These are phyloP conservation scores for Spizellomyces sp. DNA, from an alignment of 192 early-diverging fungal species.

Conservation along the genomic window DNA sequence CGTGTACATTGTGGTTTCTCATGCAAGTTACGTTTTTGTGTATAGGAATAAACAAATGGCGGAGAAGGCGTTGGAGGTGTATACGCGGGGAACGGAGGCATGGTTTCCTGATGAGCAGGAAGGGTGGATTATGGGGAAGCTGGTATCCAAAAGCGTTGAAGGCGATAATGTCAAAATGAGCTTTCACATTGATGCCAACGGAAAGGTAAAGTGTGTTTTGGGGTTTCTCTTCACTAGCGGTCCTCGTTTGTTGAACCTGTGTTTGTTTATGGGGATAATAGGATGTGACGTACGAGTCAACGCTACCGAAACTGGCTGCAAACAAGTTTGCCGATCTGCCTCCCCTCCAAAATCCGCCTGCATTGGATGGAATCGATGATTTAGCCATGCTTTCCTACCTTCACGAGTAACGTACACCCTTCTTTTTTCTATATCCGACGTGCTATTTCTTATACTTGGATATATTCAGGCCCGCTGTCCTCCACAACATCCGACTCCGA, in stretches of 20 bases:
- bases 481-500: conserved; percentile 88
- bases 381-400: conserved; percentile 89
- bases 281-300: conserved; percentile 74
- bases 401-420: conserved; percentile 74
- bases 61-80: conserved; percentile 35
- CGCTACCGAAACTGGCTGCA: conserved; percentile 67
- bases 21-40: too few relatives aligned
- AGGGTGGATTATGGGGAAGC: conserved; percentile 78
- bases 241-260: background rate
- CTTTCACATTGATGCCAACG: conserved; percentile 22
- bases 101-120: conserved; percentile 89
- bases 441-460: background rate
- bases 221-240: background rate
- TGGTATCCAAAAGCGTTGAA: conserved; percentile 56
- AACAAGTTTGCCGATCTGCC: conserved; percentile 75
- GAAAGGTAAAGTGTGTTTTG: conserved; percentile 9
- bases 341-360: conserved; percentile 90
- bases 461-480: conserved; percentile 63
- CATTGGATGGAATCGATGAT: conserved; percentile 75
- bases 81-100: conserved; percentile 59
- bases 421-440: background rate
- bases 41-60: background rate
- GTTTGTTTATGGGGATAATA: conserved; percentile 23
- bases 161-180: conserved; percentile 54
- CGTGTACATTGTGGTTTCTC: too few relatives aligned